Base-by-base conservation (phyloP, 1,139 yeast genomes). In the Candida labiduridarum region DNA sequence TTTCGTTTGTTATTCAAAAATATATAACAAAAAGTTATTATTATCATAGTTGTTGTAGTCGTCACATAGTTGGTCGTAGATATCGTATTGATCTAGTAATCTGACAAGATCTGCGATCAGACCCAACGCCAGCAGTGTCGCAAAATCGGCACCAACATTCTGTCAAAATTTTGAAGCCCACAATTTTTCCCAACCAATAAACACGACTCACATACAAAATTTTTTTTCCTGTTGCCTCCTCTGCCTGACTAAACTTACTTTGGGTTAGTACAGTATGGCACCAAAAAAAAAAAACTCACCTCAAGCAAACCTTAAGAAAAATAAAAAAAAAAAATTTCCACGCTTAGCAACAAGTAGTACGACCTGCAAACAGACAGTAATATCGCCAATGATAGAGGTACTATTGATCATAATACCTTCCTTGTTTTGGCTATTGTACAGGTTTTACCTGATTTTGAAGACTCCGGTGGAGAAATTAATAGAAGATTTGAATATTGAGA, bases 331-430 rank as follows among this genome's bases (percentile, higher is more conserved):
- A 39, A 39, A 39, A 22, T 25, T 40, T 40, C 43, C 19, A 22
- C 12, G 10, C 10, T 25, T 22, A 38, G 30, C 29, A 38, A 38
- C 30, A 12, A 34, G 19, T 34, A 34, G 36, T 34, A 34, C 36
- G 36, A 34, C 46, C 25, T 12, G 14, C 30, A 39, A 43, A 33
- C 34, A 39, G 18, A 38, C 14, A 27, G 29, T 35, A 42, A 11
- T n/a, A 35, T 16, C 18, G 18, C 19, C 3, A 31, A 74, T 75
- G 79, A 63, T 74, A 42, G 79, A 75, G 59, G 59, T 72, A 35
- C 64, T 75, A 43, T 57, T 74, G 46, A 75, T 80, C n/a, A 66
- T 74, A 36, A 61, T 76, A 36, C 79, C 80, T 27, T 72, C 79
- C 41, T 50, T 74, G 9, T 59, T 69, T 48, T 76, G 80, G 80